Conservation (phyloP, 106 monocot genomes). For the Cymbidium sinense region DNA sequence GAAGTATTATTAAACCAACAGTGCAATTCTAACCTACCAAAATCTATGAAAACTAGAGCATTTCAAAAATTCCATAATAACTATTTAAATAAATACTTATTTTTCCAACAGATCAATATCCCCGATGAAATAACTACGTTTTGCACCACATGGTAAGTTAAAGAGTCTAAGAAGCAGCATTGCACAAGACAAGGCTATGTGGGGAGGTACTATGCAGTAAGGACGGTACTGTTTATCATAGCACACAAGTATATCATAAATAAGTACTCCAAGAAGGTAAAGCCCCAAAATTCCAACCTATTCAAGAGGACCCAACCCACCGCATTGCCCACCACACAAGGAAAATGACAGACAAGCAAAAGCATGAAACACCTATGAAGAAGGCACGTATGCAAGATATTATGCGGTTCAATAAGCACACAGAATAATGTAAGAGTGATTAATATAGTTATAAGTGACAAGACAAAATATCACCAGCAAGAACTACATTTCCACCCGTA, state of each 20-base stretch:
- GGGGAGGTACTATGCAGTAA: neutral
- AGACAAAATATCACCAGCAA: neutral
- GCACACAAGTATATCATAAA: neutral
- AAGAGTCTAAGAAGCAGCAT: neutral
- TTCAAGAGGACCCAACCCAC: neutral
- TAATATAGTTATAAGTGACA: neutral
- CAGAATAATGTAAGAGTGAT: neutral
- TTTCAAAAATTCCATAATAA: neutral
- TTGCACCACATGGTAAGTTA: neutral
- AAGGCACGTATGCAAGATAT: neutral
- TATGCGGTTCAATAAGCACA: neutral
- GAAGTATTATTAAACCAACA: too few relatives aligned
- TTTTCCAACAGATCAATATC: neutral
- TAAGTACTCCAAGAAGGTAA: neutral
- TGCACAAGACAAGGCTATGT: neutral
- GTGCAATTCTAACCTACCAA: too few relatives aligned
- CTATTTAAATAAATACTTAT: neutral
- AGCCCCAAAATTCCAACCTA: neutral
- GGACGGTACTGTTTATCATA: neutral
- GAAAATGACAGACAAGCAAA: neutral
- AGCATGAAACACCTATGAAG: neutral
- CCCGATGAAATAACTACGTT: neutral
- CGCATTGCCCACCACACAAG: neutral
- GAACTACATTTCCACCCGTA: neutral
- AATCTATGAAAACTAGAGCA: neutral